Evolutionary conservation across 1,284 basidiomycete species (phyloP), one percentile per base, ranked within the genome.

Genomic region (Jaminaea rosea): DNA sequence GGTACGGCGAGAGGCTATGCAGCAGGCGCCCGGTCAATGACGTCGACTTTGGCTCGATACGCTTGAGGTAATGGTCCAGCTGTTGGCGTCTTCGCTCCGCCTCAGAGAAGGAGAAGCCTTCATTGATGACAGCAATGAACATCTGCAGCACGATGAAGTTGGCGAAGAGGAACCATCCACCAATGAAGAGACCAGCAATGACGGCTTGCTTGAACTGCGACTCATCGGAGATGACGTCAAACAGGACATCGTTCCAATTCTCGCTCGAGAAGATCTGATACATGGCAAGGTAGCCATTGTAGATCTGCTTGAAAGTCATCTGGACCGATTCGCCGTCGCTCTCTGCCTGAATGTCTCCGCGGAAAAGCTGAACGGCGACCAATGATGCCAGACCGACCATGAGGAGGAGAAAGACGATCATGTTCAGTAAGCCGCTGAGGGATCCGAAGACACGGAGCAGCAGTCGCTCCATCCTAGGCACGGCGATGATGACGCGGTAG

Each of bases 111-210:
- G 86, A 81, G 65, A 97, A 97, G 75, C 94, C 96, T 78, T 96
- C 92, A 74, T 94, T 91, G 79, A 98, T 92, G 49, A 97, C 92
- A 29, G 92, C 93, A 68, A 98, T 91, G 78, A 97, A 96, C 85
- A 97, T 88, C 68, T 96, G 91, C 52, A 94, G 75, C n/a, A 97
- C 80, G 66, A 96, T 90, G 77, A 92, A 93, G 73, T 93, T 93
- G 1, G 88, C 84, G 61, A 98, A 92, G 46, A 94, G 77, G 77
- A 96, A 82, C 93, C 93, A 98, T 4, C 80, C 81, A 11, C 82
- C 77, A 13, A 97, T 65, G 74, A 96, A 92, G 27, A 90, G 75
- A 6, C 84, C 81, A 0, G 85, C 79, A 31, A 96, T 77, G 23
- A 82, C 80, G 0, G 83, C 81, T 74, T 97, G 92, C 5, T 84